Base-by-base conservation (phyloP, 495 filamentous ascomycete genomes). In the Trypethelium eluteriae region DNA sequence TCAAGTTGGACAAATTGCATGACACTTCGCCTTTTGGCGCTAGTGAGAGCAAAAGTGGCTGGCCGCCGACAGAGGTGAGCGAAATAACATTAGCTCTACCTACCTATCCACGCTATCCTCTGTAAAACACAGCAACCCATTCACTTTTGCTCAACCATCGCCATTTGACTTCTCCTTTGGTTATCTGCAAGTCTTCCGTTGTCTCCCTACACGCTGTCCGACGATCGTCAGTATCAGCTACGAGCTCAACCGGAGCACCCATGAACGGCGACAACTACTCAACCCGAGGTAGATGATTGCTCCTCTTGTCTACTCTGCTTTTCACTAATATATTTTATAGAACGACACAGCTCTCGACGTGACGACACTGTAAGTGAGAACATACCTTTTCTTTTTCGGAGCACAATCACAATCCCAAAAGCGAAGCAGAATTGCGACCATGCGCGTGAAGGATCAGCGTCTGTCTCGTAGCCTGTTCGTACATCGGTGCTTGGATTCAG, bases 211-310 rank as follows among this genome's bases (percentile, higher is more conserved):
- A 5, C 49, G 16, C 18, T 18, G 11, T 34, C 1, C 53, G 32
- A 36, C 49, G 25, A 36, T 34, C 53, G 3, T 3, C 32, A 59
- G 32, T 36, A 18, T 36, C 25, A 10, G 6, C 7, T 3, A 14
- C 7, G 9, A 47, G 63, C 34, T 65, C 14, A 12, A 47, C 63
- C 46, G 35, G 39, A 25, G 63, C 34, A 12, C 87, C 66, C 68
- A 96, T 96, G 91, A 94, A 93, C 88, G 89, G 89, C 74, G 90
- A 94, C 75, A 87, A 80, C 72, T 93, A 93, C 77, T 87, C 89
- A 68, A 85, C 89, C 76, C 86, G 90, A 86, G 89, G 88, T 25
- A 25, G 25, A 25, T 88, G 80, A 77, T 80, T 72, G 74, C 71
- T 57, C 72, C 71, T 59, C 32, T 59, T 59, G 11, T 10, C 10